Evolutionary conservation across 1,284 basidiomycete species (phyloP).

Genomic region (Puccinia coronata): DNA sequence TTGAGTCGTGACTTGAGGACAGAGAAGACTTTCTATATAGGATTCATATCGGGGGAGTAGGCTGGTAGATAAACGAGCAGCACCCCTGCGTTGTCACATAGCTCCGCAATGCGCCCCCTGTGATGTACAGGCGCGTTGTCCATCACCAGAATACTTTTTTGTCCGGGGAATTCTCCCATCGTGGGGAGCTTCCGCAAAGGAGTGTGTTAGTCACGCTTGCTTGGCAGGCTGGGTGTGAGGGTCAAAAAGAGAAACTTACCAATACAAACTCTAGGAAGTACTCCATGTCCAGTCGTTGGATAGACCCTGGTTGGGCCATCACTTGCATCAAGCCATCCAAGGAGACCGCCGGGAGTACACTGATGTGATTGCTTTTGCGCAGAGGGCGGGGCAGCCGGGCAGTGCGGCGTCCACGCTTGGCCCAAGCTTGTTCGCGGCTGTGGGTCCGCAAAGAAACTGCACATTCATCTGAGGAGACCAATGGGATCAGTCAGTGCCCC

Average conservation of each 20-base stretch:
- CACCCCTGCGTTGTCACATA: background rate
- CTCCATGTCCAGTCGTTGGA: background rate
- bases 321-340: background rate
- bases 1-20: background rate
- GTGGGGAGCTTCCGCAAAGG: background rate
- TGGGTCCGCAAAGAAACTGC: background rate
- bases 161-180: slow-evolving; percentile 3
- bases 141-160: slow-evolving; percentile 3
- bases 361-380: background rate
- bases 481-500: no score
- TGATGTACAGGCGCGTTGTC: background rate
- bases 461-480: background rate
- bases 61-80: background rate
- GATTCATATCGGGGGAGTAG: slow-evolving; percentile 23
- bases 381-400: background rate
- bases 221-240: background rate
- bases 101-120: background rate
- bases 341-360: background rate
- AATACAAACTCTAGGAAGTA: background rate
- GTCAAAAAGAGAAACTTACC: background rate
- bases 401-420: background rate
- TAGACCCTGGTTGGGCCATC: background rate
- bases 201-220: no score
- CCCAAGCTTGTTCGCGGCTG: background rate
- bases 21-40: background rate